phyloP scores from a whole-genome alignment of 2,329 filamentous ascomycete species.

The Graphiopsis chlorocephala region DNA sequence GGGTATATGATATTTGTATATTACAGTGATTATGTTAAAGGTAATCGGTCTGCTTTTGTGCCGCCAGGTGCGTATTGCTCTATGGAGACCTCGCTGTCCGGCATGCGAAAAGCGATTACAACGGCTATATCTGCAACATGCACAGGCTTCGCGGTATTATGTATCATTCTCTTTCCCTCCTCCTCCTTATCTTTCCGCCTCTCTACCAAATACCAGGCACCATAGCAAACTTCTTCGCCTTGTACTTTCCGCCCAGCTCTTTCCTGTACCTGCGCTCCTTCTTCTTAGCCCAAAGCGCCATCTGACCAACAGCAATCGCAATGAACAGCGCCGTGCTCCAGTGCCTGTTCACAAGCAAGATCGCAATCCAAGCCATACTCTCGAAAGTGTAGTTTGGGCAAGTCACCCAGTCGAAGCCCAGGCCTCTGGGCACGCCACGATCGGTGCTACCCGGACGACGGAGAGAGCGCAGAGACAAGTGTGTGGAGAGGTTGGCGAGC shows the following conservation, averaged over 20 bases:
- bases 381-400: conserved; percentile 99
- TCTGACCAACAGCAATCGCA: conserved; percentile 68
- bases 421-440: conserved; percentile 80
- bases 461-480: conserved; percentile 73
- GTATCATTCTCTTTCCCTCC: not conserved
- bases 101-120: not conserved
- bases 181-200: not conserved
- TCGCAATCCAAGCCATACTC: conserved; percentile 77
- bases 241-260: conserved; percentile 90
- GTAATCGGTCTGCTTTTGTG: not conserved
- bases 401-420: conserved; percentile 83
- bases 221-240: conserved; percentile 86
- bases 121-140: not conserved
- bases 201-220: conserved; percentile 70
- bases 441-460: conserved; percentile 78
- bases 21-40: not conserved
- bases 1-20: not conserved
- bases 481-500: conserved; percentile 74
- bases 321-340: conserved; percentile 77
- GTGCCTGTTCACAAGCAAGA: conserved; percentile 76
- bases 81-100: not conserved
- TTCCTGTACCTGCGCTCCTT: conserved; percentile 89
- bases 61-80: not conserved
- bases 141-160: not conserved
- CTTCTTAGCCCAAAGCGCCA: conserved; percentile 84